Evolutionary conservation across 2,329 filamentous ascomycete genomes (phyloP).

Genomic region (Colletotrichum sp.): DNA sequence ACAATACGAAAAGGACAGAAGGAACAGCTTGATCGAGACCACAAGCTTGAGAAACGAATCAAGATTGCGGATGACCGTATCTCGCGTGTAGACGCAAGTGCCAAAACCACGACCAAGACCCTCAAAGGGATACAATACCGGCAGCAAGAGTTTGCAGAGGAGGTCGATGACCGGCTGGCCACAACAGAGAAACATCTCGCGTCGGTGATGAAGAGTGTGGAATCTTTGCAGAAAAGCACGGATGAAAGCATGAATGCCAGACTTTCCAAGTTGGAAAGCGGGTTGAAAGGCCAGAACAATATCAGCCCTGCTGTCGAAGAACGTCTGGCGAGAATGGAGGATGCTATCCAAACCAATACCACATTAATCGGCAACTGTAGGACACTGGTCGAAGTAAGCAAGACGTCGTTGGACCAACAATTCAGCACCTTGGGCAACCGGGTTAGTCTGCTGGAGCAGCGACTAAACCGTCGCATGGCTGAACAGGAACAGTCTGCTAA

Average conservation of each 20-base stretch:
- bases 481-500: not conserved
- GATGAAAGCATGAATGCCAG: not conserved
- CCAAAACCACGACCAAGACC: not conserved
- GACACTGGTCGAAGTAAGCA: slow-evolving; percentile 6
- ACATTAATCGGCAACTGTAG: slow-evolving; percentile 4
- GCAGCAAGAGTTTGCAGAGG: not conserved
- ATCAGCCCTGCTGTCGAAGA: not conserved
- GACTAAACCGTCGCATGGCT: not conserved
- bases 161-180: not conserved
- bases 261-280: not conserved
- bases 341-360: not conserved
- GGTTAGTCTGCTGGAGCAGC: not conserved
- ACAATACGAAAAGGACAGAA: not conserved
- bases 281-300: not conserved
- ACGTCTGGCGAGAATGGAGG: not conserved
- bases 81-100: not conserved
- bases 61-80: not conserved
- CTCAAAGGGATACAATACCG: not conserved
- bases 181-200: not conserved
- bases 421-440: not conserved
- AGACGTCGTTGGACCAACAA: not conserved
- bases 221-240: not conserved
- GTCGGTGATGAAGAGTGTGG: not conserved
- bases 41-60: not conserved
- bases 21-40: not conserved